Evolutionary conservation across 495 filamentous ascomycete species (phyloP).

Genomic region (Aspergillus egyptiacus): DNA sequence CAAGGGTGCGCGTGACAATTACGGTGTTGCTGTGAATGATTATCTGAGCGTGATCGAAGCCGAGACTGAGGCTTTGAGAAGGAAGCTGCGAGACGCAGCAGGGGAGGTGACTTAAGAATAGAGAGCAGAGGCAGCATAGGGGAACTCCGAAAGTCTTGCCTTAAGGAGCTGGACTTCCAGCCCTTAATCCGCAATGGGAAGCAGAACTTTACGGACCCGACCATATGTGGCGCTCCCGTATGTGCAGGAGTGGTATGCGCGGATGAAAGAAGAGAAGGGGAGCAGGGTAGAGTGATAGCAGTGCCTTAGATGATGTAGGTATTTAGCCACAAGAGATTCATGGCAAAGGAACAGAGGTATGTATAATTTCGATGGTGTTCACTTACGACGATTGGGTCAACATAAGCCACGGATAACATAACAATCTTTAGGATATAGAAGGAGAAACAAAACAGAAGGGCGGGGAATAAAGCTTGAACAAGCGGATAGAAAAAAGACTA

Average conservation of each 20-base stretch:
- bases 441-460: neutral
- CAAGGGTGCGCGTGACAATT: slow-evolving; percentile 35
- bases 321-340: too few species aligned
- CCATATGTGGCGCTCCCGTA: slow-evolving; percentile 30
- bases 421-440: too few species aligned
- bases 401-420: too few species aligned
- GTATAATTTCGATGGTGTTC: too few species aligned
- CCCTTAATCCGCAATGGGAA: slow-evolving; percentile 35
- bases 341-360: too few species aligned
- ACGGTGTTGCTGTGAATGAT: slow-evolving; percentile 37
- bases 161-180: slow-evolving; percentile 32
- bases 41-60: slow-evolving; percentile 25
- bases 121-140: slow-evolving; percentile 37
- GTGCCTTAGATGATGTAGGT: neutral
- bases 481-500: slow-evolving; percentile 2
- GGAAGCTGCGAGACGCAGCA: slow-evolving; percentile 20
- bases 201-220: slow-evolving; percentile 27
- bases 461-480: neutral
- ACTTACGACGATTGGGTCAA: too few species aligned
- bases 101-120: slow-evolving; percentile 20
- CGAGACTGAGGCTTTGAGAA: slow-evolving; percentile 30
- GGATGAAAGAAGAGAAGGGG: slow-evolving; percentile 21
- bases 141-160: slow-evolving; percentile 25
- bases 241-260: slow-evolving; percentile 29
- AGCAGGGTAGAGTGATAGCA: slow-evolving; percentile 19